These are phyloP conservation scores for Colletotrichum simmondsii DNA, from an alignment of 2,329 filamentous ascomycete genomes.

Conservation along the genomic window DNA sequence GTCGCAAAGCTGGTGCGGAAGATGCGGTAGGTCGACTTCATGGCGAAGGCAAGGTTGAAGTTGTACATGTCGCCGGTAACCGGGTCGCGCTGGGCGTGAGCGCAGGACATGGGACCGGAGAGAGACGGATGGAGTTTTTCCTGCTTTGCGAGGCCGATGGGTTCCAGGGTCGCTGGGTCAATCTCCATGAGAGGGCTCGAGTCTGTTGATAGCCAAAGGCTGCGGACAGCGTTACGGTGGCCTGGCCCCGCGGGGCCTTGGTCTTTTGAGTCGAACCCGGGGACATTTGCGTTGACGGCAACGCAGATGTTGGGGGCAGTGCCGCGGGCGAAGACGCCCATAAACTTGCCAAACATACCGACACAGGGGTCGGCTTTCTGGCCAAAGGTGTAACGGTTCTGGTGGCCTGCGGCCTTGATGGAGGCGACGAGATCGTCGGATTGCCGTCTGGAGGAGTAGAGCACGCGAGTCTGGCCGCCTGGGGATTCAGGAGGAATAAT, in stretches of 20 bases:
- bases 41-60: constrained; percentile 78
- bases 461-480: constrained; percentile 54
- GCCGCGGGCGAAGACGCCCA: constrained; percentile 64
- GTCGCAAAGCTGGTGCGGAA: constrained; percentile 73
- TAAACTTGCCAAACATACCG: constrained; percentile 77
- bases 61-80: constrained; percentile 82
- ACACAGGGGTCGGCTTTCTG: constrained; percentile 80
- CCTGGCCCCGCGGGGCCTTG: constrained; percentile 30
- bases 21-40: constrained; percentile 70
- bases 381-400: constrained; percentile 72
- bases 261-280: constrained; percentile 53
- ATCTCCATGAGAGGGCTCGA: constrained; percentile 67
- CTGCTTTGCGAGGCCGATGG: constrained; percentile 72
- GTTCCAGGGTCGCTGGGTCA: constrained; percentile 78
- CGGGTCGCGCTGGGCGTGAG: constrained; percentile 79
- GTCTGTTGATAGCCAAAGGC: constrained; percentile 69
- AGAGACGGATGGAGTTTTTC: constrained; percentile 73
- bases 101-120: constrained; percentile 72
- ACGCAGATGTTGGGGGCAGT: constrained; percentile 71
- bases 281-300: constrained; percentile 72
- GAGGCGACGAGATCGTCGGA: constrained; percentile 71
- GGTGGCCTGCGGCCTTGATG: constrained; percentile 69
- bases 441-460: constrained; percentile 78
- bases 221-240: constrained; percentile 43
- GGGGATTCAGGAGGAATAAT: constrained; percentile 57